A percentile compares a stretch with the other conserved stretches of the same genome.
phyloP scores from a whole-genome alignment of 1,284 basidiomycete genomes.

The Sporisorium iseilematis-ciliati region DNA sequence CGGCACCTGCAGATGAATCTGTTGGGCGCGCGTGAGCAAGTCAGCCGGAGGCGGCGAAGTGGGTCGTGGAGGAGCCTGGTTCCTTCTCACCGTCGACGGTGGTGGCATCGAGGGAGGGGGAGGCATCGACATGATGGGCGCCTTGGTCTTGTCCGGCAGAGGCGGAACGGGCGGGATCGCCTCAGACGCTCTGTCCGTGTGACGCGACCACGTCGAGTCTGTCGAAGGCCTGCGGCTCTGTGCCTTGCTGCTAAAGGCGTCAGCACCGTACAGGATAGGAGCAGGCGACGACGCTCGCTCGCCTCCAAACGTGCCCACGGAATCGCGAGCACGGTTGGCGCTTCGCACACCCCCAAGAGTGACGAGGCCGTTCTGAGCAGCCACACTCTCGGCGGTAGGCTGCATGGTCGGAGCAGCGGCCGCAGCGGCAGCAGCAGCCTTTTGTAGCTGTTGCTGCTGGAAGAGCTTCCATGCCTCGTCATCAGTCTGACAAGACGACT shows the following conservation, averaged over 20 bases:
- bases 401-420: conserved; percentile 23
- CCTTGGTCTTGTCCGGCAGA: conserved; percentile 57
- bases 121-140: conserved; percentile 58
- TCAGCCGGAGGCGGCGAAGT: conserved; percentile 60
- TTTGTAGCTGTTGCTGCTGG: conserved; percentile 32
- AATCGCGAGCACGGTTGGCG: conserved; percentile 42
- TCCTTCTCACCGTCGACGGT: conserved; percentile 41
- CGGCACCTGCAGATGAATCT: conserved; percentile 45
- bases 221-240: conserved; percentile 42
- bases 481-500: conserved; percentile 57
- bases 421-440: conserved; percentile 6
- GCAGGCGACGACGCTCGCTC: conserved; percentile 42
- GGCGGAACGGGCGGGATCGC: conserved; percentile 44
- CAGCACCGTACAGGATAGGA: conserved; percentile 47
- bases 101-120: conserved; percentile 62
- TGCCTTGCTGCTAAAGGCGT: conserved; percentile 33
- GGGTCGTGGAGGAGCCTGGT: conserved; percentile 46
- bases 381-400: conserved; percentile 31
- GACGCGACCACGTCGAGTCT: conserved; percentile 52
- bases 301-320: conserved; percentile 55
- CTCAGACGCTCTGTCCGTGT: conserved; percentile 26
- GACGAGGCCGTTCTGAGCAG: conserved; percentile 40
- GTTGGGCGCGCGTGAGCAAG: conserved; percentile 50
- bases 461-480: conserved; percentile 49
- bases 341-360: conserved; percentile 41